Evolutionary conservation across 768 basidiomycete species (phyloP).

Genomic region (Suillus fuscotomentosus): DNA sequence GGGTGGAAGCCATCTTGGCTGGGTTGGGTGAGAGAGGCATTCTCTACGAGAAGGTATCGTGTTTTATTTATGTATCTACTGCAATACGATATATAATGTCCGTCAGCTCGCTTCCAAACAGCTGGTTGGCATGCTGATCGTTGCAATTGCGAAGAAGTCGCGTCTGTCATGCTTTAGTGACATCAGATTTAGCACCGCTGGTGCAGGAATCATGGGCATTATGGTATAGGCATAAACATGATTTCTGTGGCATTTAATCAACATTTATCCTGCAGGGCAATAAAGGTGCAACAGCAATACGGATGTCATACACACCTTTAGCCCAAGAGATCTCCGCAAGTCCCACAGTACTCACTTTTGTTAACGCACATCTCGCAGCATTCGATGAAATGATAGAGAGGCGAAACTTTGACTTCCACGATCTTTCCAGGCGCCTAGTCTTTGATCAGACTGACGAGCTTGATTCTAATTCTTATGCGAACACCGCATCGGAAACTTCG

Average conservation of each 20-base stretch:
- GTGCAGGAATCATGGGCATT: constrained; percentile 74
- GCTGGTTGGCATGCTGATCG: constrained; percentile 80
- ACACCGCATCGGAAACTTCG: constrained; percentile 3
- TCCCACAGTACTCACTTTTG: constrained; percentile 62
- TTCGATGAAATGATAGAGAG: constrained; percentile 78
- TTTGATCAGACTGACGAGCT: constrained; percentile 40
- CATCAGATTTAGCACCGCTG: constrained; percentile 51
- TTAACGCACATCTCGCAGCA: constrained; percentile 82
- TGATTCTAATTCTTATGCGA: constrained; percentile 6
- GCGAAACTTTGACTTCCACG: constrained; percentile 73
- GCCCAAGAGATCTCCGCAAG: constrained; percentile 22
- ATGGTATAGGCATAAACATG: constrained; percentile 47
- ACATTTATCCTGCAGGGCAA: constrained; percentile 55
- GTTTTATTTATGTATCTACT: background rate
- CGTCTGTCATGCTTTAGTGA: constrained; percentile 52
- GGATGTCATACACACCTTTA: constrained; percentile 53
- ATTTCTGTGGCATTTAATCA: constrained; percentile 5
- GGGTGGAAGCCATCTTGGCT: constrained; percentile 64
- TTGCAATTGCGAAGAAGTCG: constrained; percentile 61
- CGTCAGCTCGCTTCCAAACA: constrained; percentile 71
- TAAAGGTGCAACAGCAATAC: constrained; percentile 75
- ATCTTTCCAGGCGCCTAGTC: constrained; percentile 55
- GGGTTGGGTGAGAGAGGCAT: constrained; percentile 66
- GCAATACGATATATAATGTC: background rate
- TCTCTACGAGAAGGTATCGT: constrained; percentile 62